phyloP scores from a whole-genome alignment of 2,329 filamentous ascomycete genomes.

The Fonsecaea nubica region DNA sequence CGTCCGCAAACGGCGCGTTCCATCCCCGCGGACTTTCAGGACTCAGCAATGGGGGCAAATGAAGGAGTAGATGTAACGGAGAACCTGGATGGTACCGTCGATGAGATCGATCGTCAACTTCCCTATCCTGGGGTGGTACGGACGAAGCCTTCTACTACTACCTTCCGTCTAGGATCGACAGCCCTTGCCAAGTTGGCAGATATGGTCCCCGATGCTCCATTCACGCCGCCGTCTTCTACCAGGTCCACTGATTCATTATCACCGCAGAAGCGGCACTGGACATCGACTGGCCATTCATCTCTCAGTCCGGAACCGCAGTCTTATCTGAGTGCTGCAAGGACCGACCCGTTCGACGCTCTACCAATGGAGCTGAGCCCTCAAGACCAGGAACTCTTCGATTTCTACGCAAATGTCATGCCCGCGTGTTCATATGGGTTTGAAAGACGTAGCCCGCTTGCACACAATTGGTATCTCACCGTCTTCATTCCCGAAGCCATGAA shows the following conservation, averaged over 20 bases:
- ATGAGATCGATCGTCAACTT: conserved; percentile 6
- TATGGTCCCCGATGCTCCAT: conserved; percentile 18
- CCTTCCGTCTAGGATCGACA: conserved; percentile 20
- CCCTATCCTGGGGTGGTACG: conserved; percentile 1
- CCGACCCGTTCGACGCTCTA: conserved; percentile 48
- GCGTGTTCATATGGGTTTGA: conserved; percentile 49
- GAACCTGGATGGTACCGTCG: background rate
- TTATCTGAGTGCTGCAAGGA: conserved; percentile 47
- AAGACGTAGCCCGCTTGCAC: conserved; percentile 44
- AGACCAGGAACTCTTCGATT: conserved; percentile 48
- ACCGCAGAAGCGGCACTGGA: conserved; percentile 2
- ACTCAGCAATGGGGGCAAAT: background rate
- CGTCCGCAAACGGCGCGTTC: background rate
- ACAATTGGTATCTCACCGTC: conserved; percentile 49
- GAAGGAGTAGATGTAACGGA: background rate
- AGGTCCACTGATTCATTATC: conserved; percentile 17
- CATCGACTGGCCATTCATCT: conserved; percentile 15
- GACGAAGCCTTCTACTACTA: background rate
- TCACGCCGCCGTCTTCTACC: conserved; percentile 19
- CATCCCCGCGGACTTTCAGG: background rate
- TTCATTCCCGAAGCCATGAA: conserved; percentile 53
- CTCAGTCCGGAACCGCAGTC: conserved; percentile 42
- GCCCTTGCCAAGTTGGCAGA: conserved; percentile 32
- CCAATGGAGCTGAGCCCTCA: conserved; percentile 45
- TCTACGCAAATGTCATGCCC: conserved; percentile 51